Conservation (phyloP, 2,329 filamentous ascomycete genomes). For the Bipolaris cookei region DNA sequence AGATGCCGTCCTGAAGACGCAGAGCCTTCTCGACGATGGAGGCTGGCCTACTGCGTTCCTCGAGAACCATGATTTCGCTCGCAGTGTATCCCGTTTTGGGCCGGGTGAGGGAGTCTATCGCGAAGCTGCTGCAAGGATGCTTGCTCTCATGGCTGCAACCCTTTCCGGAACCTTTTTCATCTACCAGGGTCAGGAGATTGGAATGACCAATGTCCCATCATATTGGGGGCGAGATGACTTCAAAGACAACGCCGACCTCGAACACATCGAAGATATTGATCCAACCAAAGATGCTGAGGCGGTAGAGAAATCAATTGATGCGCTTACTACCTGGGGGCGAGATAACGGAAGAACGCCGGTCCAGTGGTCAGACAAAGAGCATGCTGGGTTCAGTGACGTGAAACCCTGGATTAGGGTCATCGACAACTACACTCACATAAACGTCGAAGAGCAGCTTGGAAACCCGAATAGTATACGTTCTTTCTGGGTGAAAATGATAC, state of each 20-base stretch:
- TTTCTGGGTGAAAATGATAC: slow-evolving; percentile 69
- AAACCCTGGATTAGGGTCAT: slow-evolving; percentile 74
- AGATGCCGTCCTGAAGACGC: slow-evolving; percentile 53
- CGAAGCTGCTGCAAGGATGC: slow-evolving; percentile 26
- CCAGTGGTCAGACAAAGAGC: slow-evolving; percentile 21
- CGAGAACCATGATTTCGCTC: slow-evolving; percentile 69
- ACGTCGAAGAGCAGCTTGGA: slow-evolving; percentile 62
- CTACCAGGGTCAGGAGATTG: slow-evolving; percentile 68
- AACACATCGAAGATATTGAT: slow-evolving; percentile 2
- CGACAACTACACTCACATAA: slow-evolving; percentile 64
- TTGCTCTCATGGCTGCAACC: slow-evolving; percentile 57
- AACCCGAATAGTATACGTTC: slow-evolving; percentile 61
- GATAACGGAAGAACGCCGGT: slow-evolving; percentile 3
- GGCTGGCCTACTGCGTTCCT: slow-evolving; percentile 65
- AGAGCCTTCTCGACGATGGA: slow-evolving; percentile 57
- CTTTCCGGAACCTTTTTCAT: slow-evolving; percentile 63
- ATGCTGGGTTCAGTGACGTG: slow-evolving; percentile 34
- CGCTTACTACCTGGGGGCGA: slow-evolving; percentile 1
- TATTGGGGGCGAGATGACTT: slow-evolving; percentile 61
- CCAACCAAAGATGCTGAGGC: background rate
- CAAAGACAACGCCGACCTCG: slow-evolving; percentile 58
- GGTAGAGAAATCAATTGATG: background rate
- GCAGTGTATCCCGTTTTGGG: slow-evolving; percentile 64
- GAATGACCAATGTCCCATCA: slow-evolving; percentile 62
- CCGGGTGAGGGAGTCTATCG: background rate